These are phyloP conservation scores for Favolaschia claudopus DNA, from an alignment of 768 basidiomycete genomes.

Conservation along the genomic window DNA sequence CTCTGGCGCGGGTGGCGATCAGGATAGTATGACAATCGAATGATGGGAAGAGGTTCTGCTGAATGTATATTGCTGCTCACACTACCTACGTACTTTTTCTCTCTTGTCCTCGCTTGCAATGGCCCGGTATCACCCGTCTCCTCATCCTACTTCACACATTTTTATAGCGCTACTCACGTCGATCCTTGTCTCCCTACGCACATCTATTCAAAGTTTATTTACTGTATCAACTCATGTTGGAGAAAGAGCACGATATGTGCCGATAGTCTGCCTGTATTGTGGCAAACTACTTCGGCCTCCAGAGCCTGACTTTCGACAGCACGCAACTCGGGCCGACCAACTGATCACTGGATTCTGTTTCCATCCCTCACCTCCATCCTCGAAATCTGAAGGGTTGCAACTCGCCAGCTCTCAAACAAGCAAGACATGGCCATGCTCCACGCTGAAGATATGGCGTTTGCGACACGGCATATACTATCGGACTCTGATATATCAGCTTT, in stretches of 20 bases:
- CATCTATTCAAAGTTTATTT: conserved; percentile 23
- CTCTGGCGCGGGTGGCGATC: neutral
- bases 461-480: conserved; percentile 12
- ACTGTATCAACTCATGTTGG: no score
- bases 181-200: conserved; percentile 23
- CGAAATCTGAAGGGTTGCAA: no score
- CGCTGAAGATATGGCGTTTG: conserved; percentile 21
- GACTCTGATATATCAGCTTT: conserved; percentile 4
- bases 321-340: no score
- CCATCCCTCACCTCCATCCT: no score
- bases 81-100: conserved; percentile 18
- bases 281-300: no score
- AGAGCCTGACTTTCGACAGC: no score
- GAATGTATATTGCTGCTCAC: conserved; percentile 12
- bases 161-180: conserved; percentile 28
- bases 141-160: conserved; percentile 8
- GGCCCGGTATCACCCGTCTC: neutral
- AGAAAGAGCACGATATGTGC: no score
- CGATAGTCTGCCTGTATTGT: no score
- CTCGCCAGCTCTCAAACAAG: no score
- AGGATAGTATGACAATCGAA: conserved; percentile 19
- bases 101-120: conserved; percentile 18
- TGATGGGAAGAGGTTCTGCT: conserved; percentile 11
- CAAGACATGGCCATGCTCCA: conserved; percentile 26
- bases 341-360: no score